A percentile compares a stretch with the other conserved stretches of the same genome.
Conservation (phyloP, 2,329 filamentous ascomycete genomes). For the Sporothrix euskadiensis region DNA sequence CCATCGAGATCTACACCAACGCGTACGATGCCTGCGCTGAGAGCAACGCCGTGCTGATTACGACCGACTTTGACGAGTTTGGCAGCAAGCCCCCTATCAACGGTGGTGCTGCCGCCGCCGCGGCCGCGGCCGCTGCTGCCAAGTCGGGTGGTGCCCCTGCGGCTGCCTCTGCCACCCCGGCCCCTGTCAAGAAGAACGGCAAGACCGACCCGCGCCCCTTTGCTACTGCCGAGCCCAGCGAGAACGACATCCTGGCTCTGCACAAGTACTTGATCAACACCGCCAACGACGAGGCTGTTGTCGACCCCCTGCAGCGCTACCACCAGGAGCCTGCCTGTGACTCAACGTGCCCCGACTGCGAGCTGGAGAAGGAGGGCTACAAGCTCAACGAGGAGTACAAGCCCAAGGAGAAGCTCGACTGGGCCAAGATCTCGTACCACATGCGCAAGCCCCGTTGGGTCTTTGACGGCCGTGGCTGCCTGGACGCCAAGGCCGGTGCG, state of each 20-base stretch:
- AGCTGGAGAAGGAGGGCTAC: constrained; percentile 35
- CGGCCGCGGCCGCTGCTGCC: constrained; percentile 34
- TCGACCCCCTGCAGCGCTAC: constrained; percentile 51
- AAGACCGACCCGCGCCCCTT: constrained; percentile 52
- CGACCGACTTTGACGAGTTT: constrained; percentile 60
- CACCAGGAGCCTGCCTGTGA: constrained; percentile 49
- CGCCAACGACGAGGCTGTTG: constrained; percentile 34
- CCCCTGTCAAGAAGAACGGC: constrained; percentile 36
- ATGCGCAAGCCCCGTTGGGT: constrained; percentile 58
- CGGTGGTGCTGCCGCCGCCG: constrained; percentile 26
- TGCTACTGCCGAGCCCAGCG: constrained; percentile 39
- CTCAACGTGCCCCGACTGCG: constrained; percentile 53
- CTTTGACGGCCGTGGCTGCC: constrained; percentile 58
- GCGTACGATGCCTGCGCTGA: constrained; percentile 52
- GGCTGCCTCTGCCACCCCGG: constrained; percentile 3
- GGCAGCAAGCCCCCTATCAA: constrained; percentile 39
- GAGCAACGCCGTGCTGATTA: constrained; percentile 54
- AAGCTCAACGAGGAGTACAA: constrained; percentile 44
- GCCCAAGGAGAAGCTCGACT: constrained; percentile 52
- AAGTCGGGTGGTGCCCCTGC: background rate
- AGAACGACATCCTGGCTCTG: constrained; percentile 51
- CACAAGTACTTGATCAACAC: constrained; percentile 50
- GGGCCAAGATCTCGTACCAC: constrained; percentile 50
- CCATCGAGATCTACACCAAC: constrained; percentile 50
- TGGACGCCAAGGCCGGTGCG: constrained; percentile 51